Conservation (phyloP, 164 flowering plant genomes). For the Umbellularia californica region DNA sequence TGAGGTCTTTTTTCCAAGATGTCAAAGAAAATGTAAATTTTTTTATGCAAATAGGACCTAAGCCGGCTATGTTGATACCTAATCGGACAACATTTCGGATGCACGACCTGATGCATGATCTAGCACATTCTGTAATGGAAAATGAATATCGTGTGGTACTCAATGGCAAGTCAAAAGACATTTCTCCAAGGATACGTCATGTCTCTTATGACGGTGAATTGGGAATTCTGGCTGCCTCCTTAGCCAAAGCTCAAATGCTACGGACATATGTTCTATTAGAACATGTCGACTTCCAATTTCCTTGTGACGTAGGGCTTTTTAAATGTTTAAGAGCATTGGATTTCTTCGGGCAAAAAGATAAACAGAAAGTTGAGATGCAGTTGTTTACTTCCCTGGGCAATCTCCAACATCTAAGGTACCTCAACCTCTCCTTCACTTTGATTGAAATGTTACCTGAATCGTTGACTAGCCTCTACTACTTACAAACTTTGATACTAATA, state of each 20-base stretch:
- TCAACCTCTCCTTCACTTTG: constrained; percentile 4
- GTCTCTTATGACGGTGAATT: background rate
- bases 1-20: background rate
- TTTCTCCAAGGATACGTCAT: constrained; percentile 3
- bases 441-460: constrained; percentile 11
- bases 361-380: background rate
- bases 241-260: background rate
- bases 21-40: background rate
- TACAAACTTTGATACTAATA: constrained; percentile 1
- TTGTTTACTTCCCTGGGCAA: constrained; percentile 6
- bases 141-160: background rate
- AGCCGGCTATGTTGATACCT: no score
- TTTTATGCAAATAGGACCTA: no score
- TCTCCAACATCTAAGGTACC: constrained; percentile 13
- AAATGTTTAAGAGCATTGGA: constrained; percentile 5
- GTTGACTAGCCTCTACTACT: background rate
- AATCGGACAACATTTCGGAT: constrained; percentile 1
- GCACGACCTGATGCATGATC: constrained; percentile 9
- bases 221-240: background rate
- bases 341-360: background rate
- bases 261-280: background rate
- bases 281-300: background rate
- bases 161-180: background rate
- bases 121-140: background rate
- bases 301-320: background rate